Evolutionary conservation across 495 filamentous ascomycete genomes (phyloP).

Genomic region (Penicillium cataractarum): DNA sequence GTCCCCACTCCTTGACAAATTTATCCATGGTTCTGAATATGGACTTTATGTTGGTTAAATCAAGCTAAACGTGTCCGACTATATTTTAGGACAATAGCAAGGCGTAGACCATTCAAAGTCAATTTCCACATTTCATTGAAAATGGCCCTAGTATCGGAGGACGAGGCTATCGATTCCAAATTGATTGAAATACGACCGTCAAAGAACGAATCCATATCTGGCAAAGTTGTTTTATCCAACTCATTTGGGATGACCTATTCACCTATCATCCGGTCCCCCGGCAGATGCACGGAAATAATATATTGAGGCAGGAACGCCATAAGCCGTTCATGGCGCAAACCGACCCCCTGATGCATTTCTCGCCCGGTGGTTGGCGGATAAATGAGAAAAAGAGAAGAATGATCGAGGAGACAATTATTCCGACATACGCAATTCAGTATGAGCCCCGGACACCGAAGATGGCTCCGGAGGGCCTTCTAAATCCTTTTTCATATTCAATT

Average conservation of each 20-base stretch:
- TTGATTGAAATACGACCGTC: neutral
- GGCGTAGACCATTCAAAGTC: neutral
- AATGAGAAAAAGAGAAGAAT: neutral
- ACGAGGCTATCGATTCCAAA: neutral
- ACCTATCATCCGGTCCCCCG: neutral
- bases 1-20: slow-evolving; percentile 8
- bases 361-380: slow-evolving; percentile 5
- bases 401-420: neutral
- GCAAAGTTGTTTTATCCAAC: neutral
- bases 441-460: neutral
- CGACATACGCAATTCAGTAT: neutral
- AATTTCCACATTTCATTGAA: neutral
- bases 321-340: neutral
- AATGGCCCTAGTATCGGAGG: neutral
- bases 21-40: neutral
- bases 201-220: neutral
- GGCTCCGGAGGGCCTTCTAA: neutral
- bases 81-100: neutral
- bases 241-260: neutral
- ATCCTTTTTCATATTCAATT: neutral
- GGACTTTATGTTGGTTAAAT: neutral
- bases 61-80: too few relatives aligned
- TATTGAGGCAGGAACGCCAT: slow-evolving; percentile 7
- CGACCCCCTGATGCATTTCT: neutral
- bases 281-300: neutral